phyloP scores from a whole-genome alignment of 345 rosid genomes.

The Salix arbutifolia region DNA sequence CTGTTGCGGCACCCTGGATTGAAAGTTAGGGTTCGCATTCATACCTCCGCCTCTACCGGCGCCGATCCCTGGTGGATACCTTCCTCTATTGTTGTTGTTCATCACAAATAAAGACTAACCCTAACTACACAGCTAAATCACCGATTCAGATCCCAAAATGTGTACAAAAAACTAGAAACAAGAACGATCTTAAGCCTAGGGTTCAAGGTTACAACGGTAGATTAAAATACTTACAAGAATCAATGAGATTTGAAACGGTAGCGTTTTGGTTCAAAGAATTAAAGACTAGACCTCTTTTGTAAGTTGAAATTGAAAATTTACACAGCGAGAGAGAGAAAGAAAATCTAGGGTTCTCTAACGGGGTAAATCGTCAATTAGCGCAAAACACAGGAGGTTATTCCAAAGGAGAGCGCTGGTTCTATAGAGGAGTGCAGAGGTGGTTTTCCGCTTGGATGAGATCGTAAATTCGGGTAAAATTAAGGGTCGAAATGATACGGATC shows the following conservation, averaged over 20 bases:
- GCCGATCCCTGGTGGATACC: slow-evolving; percentile 36
- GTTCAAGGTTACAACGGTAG: neutral
- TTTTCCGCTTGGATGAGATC: slow-evolving; percentile 15
- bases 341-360: neutral
- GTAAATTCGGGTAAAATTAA: slow-evolving; percentile 21
- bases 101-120: slow-evolving; percentile 37
- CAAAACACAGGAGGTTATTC: neutral
- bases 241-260: slow-evolving; percentile 1
- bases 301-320: neutral
- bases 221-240: slow-evolving; percentile 1
- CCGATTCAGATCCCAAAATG: slow-evolving; percentile 6
- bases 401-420: neutral
- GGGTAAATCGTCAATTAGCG: neutral
- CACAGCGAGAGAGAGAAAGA: neutral
- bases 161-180: slow-evolving; percentile 22
- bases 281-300: neutral
- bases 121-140: slow-evolving; percentile 22
- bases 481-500: slow-evolving; percentile 30
- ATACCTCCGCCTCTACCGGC: slow-evolving; percentile 48
- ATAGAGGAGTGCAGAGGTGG: neutral
- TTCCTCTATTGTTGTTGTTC: slow-evolving; percentile 61
- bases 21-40: slow-evolving; percentile 40
- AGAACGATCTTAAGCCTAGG: slow-evolving; percentile 12
- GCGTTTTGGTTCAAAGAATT: neutral
- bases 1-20: slow-evolving; percentile 42